Base-by-base conservation (phyloP, 495 filamentous ascomycete genomes). In the Aspergillus kassunensis region DNA sequence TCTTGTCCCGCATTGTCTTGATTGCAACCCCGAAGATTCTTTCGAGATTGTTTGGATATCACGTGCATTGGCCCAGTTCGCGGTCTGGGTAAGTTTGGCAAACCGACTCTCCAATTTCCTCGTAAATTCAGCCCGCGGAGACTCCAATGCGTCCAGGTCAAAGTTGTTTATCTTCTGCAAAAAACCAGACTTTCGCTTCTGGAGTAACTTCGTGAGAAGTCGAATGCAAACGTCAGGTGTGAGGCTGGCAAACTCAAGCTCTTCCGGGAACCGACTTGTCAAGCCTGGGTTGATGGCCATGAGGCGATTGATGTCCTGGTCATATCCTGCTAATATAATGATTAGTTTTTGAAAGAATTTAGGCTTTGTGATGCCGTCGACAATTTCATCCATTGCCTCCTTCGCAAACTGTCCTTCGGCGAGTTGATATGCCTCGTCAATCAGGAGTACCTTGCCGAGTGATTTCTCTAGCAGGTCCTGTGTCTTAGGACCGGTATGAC, bases 281-380 rank as follows among this genome's bases (percentile, higher is more conserved):
- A 83, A 57, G 1, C 79, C 79, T 0, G 67, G 64, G 42, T 82
- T 81, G 9, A 67, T 60, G 3, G 63, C 49, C 79, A 91, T 81
- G 1, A 93, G 75, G 0, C 75, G 69, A 59, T 91, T 83, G 56
- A 91, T 90, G 25, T 90, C 84, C 1, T 69, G 30, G 50, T 66
- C 63, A 40, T 91, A 90, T 2, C 88, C 88, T 0, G 89, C 88
- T 0, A 91, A 72, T 35, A 93, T 88, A 13, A 87, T 74, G 36
- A 93, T 73, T 1, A 93, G 61, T 51, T 85, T 90, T 37, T 78
- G 71, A 5, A 61, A 55, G 57, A 81, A 93, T 23, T 67, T 68
- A 1, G 16, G 83, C 34, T 85, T 79, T 5, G 83, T 75, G 4
- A 88, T 65, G 65, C 86, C 81, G 42, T 85, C 80, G 53, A 85